Percentiles rank a stretch among this genome's conserved stretches.
phyloP scores from a whole-genome alignment of 768 basidiomycete species.

The Termitomyces heimii region DNA sequence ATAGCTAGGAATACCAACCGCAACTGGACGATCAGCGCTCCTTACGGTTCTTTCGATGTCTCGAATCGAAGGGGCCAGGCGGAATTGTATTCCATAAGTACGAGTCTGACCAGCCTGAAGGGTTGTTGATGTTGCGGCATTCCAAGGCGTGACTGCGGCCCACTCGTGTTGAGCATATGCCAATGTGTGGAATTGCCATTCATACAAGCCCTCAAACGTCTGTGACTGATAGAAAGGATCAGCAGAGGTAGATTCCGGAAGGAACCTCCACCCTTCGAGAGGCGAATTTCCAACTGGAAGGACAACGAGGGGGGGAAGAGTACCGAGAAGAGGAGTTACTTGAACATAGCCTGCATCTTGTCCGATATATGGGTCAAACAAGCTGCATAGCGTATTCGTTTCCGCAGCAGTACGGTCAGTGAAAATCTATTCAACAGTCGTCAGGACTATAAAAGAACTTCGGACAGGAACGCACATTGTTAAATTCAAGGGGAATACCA shows the following conservation, averaged over 20 bases:
- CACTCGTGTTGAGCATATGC: constrained; percentile 54
- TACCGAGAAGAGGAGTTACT: constrained; percentile 48
- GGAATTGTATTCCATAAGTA: constrained; percentile 50
- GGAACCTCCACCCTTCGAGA: constrained; percentile 56
- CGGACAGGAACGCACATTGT: constrained; percentile 34
- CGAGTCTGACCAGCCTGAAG: constrained; percentile 41
- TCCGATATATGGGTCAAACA: constrained; percentile 54
- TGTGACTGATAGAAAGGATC: constrained; percentile 50
- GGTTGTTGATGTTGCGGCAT: constrained; percentile 40
- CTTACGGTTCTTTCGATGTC: constrained; percentile 40
- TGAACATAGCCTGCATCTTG: constrained; percentile 49
- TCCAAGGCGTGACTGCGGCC: constrained; percentile 47
- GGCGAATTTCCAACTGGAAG: constrained; percentile 39
- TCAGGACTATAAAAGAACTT: background rate
- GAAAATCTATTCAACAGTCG: constrained; percentile 36
- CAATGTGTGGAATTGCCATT: constrained; percentile 55
- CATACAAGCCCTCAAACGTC: constrained; percentile 54
- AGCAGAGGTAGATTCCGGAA: constrained; percentile 40
- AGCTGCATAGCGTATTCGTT: constrained; percentile 45
- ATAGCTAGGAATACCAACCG: constrained; percentile 48
- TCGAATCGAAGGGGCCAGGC: constrained; percentile 43
- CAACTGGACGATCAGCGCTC: constrained; percentile 37
- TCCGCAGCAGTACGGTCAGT: constrained; percentile 45
- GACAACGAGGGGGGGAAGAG: constrained; percentile 45
- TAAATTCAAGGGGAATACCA: constrained; percentile 49